Conservation (phyloP, 164 flowering plant genomes). For the Liriodendron chinense region DNA sequence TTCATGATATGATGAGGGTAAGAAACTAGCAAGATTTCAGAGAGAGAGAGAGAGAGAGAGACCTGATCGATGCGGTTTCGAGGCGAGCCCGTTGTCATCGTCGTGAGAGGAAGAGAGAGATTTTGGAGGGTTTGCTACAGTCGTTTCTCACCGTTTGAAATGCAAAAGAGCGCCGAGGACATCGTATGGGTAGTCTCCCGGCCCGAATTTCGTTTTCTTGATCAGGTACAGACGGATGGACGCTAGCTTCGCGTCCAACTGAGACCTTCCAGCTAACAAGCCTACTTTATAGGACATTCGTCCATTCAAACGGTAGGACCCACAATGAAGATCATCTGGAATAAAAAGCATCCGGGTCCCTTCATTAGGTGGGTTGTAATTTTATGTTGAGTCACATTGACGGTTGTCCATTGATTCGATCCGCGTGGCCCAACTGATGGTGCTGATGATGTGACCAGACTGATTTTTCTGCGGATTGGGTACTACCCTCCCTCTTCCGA, state of each 20-base stretch:
- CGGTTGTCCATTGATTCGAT: too few species aligned
- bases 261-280: not conserved
- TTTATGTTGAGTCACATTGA: too few species aligned
- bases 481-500: too few species aligned
- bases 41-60: not conserved
- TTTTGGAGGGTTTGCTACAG: not conserved
- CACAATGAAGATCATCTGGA: not conserved
- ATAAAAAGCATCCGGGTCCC: too few species aligned
- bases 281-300: not conserved
- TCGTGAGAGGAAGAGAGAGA: not conserved
- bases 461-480: too few species aligned
- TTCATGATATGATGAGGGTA: not conserved
- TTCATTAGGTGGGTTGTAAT: too few species aligned
- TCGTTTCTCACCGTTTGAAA: not conserved
- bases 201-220: not conserved
- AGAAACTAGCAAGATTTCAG: not conserved
- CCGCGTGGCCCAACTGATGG: too few species aligned
- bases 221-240: not conserved
- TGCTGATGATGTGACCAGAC: too few species aligned
- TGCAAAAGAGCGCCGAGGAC: not conserved
- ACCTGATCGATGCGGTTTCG: slow-evolving; percentile 32
- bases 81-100: slow-evolving; percentile 6
- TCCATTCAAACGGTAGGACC: not conserved
- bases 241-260: not conserved
- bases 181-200: not conserved